These are phyloP conservation scores for Ceratonia siliqua DNA, from an alignment of 306 rosid genomes.

Conservation along the genomic window DNA sequence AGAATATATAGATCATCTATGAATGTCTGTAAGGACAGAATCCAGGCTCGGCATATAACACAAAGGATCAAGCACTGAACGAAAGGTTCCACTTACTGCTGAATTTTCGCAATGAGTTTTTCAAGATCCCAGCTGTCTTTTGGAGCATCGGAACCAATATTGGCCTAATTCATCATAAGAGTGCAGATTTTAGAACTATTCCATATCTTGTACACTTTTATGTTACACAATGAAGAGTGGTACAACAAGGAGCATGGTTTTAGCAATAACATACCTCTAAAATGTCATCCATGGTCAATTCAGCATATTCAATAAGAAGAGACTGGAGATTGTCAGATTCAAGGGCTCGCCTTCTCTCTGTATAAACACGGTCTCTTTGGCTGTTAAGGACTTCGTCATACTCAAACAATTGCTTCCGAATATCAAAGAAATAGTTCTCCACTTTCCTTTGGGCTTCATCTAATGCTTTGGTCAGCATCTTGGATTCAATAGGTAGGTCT, in stretches of 20 bases:
- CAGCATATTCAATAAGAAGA: slow-evolving; percentile 93
- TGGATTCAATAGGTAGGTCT: slow-evolving; percentile 94
- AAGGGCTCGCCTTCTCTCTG: slow-evolving; percentile 96
- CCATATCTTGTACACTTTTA: background rate
- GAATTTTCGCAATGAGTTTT: slow-evolving; percentile 84
- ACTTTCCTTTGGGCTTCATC: slow-evolving; percentile 99
- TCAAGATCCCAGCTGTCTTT: slow-evolving; percentile 95
- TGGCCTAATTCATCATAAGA: slow-evolving; percentile 64
- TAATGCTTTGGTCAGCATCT: slow-evolving; percentile 97
- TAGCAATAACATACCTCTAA: slow-evolving; percentile 55
- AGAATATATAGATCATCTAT: slow-evolving; percentile 4
- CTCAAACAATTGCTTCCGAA: slow-evolving; percentile 94
- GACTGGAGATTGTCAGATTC: slow-evolving; percentile 79
- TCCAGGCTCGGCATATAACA: background rate
- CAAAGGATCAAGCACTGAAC: slow-evolving; percentile 29
- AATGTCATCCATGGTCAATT: slow-evolving; percentile 94
- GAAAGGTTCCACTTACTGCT: slow-evolving; percentile 75
- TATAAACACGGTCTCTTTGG: slow-evolving; percentile 92
- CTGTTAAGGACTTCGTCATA: slow-evolving; percentile 94
- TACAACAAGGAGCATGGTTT: slow-evolving; percentile 8
- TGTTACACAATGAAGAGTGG: background rate
- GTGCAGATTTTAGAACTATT: background rate
- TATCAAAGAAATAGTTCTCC: slow-evolving; percentile 93
- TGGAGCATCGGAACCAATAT: slow-evolving; percentile 84
- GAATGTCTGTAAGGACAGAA: slow-evolving; percentile 2